Conservation (phyloP, 495 filamentous ascomycete species). For the Hyaloscypha variabilis region DNA sequence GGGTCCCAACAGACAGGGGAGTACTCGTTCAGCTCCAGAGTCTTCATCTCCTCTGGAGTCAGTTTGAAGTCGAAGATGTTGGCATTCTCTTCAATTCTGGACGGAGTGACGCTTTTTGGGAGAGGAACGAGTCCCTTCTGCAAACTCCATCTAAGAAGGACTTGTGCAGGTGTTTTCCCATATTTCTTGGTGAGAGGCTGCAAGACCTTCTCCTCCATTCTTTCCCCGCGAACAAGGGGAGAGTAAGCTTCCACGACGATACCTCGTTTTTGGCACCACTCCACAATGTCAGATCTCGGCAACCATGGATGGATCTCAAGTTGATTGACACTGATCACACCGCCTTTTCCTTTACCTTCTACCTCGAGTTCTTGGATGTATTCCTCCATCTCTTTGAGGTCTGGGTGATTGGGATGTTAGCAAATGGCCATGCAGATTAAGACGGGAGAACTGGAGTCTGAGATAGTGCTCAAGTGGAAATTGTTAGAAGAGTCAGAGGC, state of each 20-base stretch:
- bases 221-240: slow-evolving; percentile 69
- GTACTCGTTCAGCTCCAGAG: slow-evolving; percentile 59
- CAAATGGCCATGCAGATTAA: too few relatives aligned
- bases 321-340: slow-evolving; percentile 80
- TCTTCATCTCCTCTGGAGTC: slow-evolving; percentile 57
- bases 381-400: slow-evolving; percentile 72
- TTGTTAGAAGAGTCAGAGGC: too few relatives aligned
- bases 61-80: slow-evolving; percentile 84
- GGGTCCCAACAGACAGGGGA: slow-evolving; percentile 77
- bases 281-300: slow-evolving; percentile 71
- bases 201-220: slow-evolving; percentile 66
- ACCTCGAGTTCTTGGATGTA: slow-evolving; percentile 69
- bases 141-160: slow-evolving; percentile 84
- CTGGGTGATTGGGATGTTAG: too few relatives aligned
- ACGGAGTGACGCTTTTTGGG: slow-evolving; percentile 72
- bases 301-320: slow-evolving; percentile 93
- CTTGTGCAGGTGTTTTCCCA: slow-evolving; percentile 73
- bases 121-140: slow-evolving; percentile 78
- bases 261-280: slow-evolving; percentile 70
- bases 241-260: slow-evolving; percentile 81
- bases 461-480: too few relatives aligned
- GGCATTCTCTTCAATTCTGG: slow-evolving; percentile 74
- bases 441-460: too few relatives aligned
- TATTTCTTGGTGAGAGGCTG: slow-evolving; percentile 66
- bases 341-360: slow-evolving; percentile 67